Evolutionary conservation across 1,139 yeast genomes (phyloP), one percentile per base, ranked within the genome.

Genomic region (Geotrichum europaeum): DNA sequence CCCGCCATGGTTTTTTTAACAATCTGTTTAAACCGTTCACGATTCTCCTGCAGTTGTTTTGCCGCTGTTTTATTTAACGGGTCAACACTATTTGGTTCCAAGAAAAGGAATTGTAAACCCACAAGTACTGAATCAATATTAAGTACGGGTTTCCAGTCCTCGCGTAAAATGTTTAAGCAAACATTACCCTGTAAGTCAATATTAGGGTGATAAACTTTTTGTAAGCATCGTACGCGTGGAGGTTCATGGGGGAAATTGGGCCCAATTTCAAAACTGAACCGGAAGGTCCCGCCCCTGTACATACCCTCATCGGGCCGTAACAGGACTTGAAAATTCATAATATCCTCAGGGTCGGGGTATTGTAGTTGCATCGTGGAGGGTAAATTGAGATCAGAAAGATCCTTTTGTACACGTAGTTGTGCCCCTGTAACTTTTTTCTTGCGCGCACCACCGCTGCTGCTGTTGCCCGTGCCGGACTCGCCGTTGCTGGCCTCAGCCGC

Each of bases 131-230:
- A 81, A 71, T 64, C 68, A 70, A 94, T 77, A 65, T 87, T 89
- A 67, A 94, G 79, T 1, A 91, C 97, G 0, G 99, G 98, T 43
- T 94, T 85, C 99, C 99, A 94, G 73, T 92, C 98, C 73, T 91
- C 97, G 65, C 98, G 78, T 63, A 94, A 78, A 53, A 94, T 91
- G 72, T 94, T 92, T 63, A 94, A 79, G 70, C 99, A 94, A 30
- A 94, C 89, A 70, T 91, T 92, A 1, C 99, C 99, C 55, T 88
- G 87, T 30, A 84, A 72, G 72, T 92, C 97, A 65, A 92, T 92
- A 70, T 94, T 94, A 6, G 99, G 99, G 72, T 94, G 99, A 74
- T 89, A 94, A 15, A 94, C 89, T 71, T 81, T 84, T 61, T 85
- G 81, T 56, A 79, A 63, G 68, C 96, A 87, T 67, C 82, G 80